Percentiles rank a stretch among this genome's conserved stretches.
Conservation (phyloP, 352 stramenopile genomes). For the Phytophthora tentaculata region DNA sequence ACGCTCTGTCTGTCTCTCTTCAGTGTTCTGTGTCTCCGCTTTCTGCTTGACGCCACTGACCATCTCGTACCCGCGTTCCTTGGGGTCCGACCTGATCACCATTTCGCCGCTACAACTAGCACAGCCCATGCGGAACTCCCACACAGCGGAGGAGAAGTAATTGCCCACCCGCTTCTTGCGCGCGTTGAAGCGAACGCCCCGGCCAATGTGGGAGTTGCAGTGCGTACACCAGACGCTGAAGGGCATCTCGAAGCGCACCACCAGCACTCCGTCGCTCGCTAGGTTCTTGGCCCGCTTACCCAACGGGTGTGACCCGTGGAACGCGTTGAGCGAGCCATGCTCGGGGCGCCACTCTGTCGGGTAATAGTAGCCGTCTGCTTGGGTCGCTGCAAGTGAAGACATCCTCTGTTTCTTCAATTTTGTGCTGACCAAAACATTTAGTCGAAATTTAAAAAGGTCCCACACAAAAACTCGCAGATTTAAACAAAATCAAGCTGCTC, state of each 20-base stretch:
- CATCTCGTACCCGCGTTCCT: slow-evolving; percentile 90
- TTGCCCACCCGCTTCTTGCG: slow-evolving; percentile 92
- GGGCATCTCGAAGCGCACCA: slow-evolving; percentile 98
- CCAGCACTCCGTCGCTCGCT: slow-evolving; percentile 86
- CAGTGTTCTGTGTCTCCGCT: slow-evolving; percentile 42
- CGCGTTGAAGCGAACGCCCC: slow-evolving; percentile 96
- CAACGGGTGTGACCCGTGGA: slow-evolving; percentile 75
- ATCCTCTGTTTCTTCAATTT: slow-evolving; percentile 62
- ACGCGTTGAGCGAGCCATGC: slow-evolving; percentile 87
- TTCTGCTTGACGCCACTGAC: slow-evolving; percentile 92
- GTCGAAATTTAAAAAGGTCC: background rate
- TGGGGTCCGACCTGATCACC: slow-evolving; percentile 96
- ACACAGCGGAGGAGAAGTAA: slow-evolving; percentile 94
- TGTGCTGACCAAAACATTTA: background rate
- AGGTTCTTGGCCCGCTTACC: slow-evolving; percentile 72
- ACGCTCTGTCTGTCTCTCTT: slow-evolving; percentile 49
- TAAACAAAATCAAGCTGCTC: slow-evolving; percentile 13
- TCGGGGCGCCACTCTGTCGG: slow-evolving; percentile 92
- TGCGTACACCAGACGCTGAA: slow-evolving; percentile 94
- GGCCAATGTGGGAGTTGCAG: slow-evolving; percentile 73
- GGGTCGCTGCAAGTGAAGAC: slow-evolving; percentile 96
- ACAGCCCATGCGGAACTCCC: slow-evolving; percentile 96
- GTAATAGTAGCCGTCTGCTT: slow-evolving; percentile 98
- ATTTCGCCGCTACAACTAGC: slow-evolving; percentile 87
- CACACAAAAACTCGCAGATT: background rate